Evolutionary conservation across 2,329 filamentous ascomycete genomes (phyloP).

Genomic region (Teratosphaeria destructans): DNA sequence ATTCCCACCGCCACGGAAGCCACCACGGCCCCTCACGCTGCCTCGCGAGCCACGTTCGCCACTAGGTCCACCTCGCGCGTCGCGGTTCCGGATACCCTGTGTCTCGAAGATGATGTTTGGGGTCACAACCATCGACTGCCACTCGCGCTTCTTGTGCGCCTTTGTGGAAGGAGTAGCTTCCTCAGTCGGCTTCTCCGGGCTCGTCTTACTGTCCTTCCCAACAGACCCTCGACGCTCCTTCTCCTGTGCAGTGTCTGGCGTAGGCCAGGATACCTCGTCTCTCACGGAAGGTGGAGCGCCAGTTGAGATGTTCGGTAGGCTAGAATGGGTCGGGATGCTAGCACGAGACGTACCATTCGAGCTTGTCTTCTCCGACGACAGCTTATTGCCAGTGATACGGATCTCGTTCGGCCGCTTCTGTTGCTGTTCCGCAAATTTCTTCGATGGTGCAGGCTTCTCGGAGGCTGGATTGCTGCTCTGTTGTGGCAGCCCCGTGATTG

Average conservation of each 20-base stretch:
- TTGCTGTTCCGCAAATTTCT: conserved; percentile 13
- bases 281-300: conserved; percentile 52
- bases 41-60: conserved; percentile 48
- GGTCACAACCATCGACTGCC: conserved; percentile 73
- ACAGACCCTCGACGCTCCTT: conserved; percentile 66
- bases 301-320: conserved; percentile 12
- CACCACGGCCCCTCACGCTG: conserved; percentile 38
- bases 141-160: conserved; percentile 60
- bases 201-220: conserved; percentile 43
- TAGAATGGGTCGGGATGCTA: conserved; percentile 14
- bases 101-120: conserved; percentile 82
- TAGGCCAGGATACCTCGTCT: conserved; percentile 80
- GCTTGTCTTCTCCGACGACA: conserved; percentile 4
- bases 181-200: conserved; percentile 56
- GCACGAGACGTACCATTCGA: conserved; percentile 1
- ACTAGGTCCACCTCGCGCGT: conserved; percentile 18
- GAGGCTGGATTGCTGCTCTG: conserved; percentile 5
- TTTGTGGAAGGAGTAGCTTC: conserved; percentile 42
- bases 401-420: conserved; percentile 11
- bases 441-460: conserved; percentile 6
- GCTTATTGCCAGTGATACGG: conserved; percentile 7
- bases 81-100: conserved; percentile 27
- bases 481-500: conserved; percentile 9
- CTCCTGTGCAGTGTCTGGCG: conserved; percentile 66
- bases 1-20: conserved; percentile 29